These are phyloP conservation scores for Hypoxylon crocopeplum DNA, from an alignment of 495 filamentous ascomycete genomes.

Conservation along the genomic window DNA sequence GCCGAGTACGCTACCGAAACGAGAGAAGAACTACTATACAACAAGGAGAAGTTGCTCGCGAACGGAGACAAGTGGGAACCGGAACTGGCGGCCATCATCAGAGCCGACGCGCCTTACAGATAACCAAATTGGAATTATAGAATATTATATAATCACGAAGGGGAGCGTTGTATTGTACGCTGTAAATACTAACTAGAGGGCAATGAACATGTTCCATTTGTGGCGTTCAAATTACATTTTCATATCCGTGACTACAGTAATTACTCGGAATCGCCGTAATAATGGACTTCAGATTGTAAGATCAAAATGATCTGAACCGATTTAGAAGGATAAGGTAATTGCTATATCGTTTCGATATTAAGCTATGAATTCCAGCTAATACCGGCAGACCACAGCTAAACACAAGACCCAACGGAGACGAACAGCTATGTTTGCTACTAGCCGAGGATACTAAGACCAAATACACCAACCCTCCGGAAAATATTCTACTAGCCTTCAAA, in stretches of 20 bases:
- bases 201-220: slow-evolving; percentile 30
- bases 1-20: slow-evolving; percentile 98
- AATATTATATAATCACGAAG: neutral
- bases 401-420: too few relatives aligned
- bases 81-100: slow-evolving; percentile 87
- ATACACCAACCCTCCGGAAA: too few relatives aligned
- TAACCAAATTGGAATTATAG: slow-evolving; percentile 49
- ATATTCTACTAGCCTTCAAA: too few relatives aligned
- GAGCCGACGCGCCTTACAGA: slow-evolving; percentile 89
- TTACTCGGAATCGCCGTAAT: too few relatives aligned
- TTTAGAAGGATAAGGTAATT: too few relatives aligned
- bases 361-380: too few relatives aligned
- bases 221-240: slow-evolving; percentile 21
- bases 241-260: neutral
- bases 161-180: slow-evolving; percentile 28
- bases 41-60: slow-evolving; percentile 89
- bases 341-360: too few relatives aligned
- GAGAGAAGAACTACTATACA: slow-evolving; percentile 95
- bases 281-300: too few relatives aligned
- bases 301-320: neutral
- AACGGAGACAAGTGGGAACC: slow-evolving; percentile 99
- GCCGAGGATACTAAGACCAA: too few relatives aligned
- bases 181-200: slow-evolving; percentile 36
- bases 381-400: too few relatives aligned
- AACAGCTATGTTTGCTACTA: too few relatives aligned